Conservation (phyloP, 768 basidiomycete genomes). For the Hebeloma cylindrosporum region DNA sequence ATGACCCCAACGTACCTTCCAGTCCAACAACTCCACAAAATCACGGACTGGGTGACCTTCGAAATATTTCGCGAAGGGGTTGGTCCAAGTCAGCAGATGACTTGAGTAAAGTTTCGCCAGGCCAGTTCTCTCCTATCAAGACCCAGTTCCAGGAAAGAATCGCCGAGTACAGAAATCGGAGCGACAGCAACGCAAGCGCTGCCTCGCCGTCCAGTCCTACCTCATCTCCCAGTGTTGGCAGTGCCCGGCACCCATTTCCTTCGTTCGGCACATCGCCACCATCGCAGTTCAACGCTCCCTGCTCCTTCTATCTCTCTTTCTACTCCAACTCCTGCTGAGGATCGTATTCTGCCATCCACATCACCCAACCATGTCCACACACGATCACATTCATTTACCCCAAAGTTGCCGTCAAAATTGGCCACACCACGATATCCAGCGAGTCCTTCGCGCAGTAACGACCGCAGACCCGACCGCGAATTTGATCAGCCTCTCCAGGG, state of each 20-base stretch:
- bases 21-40: slow-evolving; percentile 31
- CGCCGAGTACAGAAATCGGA: slow-evolving; percentile 63
- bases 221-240: slow-evolving; percentile 31
- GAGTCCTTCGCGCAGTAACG: slow-evolving; percentile 48
- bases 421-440: slow-evolving; percentile 53
- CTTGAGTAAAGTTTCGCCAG: slow-evolving; percentile 52
- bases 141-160: slow-evolving; percentile 61
- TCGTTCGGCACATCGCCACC: slow-evolving; percentile 33
- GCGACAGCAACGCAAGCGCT: slow-evolving; percentile 53
- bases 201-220: slow-evolving; percentile 36
- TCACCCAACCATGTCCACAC: slow-evolving; percentile 51
- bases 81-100: slow-evolving; percentile 86
- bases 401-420: slow-evolving; percentile 68
- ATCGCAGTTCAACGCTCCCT: slow-evolving; percentile 34
- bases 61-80: slow-evolving; percentile 63
- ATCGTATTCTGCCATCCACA: slow-evolving; percentile 17
- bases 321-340: slow-evolving; percentile 39
- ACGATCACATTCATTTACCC: slow-evolving; percentile 70
- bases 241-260: slow-evolving; percentile 44
- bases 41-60: slow-evolving; percentile 60
- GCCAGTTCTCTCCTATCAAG: slow-evolving; percentile 39
- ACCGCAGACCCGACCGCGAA: slow-evolving; percentile 18
- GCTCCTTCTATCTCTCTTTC: slow-evolving; percentile 51
- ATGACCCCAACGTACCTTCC: slow-evolving; percentile 38
- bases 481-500: slow-evolving; percentile 12